Conservation (phyloP, 257 asterid species). For the Solanum piurae region DNA sequence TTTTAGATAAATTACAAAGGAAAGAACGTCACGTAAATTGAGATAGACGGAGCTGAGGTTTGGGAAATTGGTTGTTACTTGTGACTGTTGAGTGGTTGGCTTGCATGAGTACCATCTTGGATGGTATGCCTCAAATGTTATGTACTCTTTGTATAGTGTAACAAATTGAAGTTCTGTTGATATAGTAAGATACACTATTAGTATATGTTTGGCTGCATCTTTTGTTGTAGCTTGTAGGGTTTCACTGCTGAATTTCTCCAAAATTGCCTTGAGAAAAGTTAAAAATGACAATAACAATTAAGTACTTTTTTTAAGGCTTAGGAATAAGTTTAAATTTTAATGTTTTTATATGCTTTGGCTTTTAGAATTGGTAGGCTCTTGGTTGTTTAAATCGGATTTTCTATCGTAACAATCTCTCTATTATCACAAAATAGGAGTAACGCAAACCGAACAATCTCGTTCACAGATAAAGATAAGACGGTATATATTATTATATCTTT, state of each 20-base stretch:
- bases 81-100: neutral
- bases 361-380: neutral
- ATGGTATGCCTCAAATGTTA: neutral
- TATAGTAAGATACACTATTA: neutral
- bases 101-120: neutral
- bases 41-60: neutral
- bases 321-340: neutral
- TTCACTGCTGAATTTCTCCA: neutral
- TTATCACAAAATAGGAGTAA: neutral
- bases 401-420: too few species aligned
- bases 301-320: neutral
- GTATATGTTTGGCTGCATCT: neutral
- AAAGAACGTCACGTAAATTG: neutral
- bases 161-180: neutral
- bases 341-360: neutral
- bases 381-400: neutral
- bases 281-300: neutral
- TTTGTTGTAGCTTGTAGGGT: neutral
- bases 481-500: too few species aligned
- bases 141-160: neutral
- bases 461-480: too few species aligned
- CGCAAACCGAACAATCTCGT: fast-evolving
- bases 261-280: neutral
- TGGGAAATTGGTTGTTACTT: neutral
- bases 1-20: neutral